Base-by-base conservation (phyloP, 2,329 filamentous ascomycete genomes). In the Penicillium sp. region DNA sequence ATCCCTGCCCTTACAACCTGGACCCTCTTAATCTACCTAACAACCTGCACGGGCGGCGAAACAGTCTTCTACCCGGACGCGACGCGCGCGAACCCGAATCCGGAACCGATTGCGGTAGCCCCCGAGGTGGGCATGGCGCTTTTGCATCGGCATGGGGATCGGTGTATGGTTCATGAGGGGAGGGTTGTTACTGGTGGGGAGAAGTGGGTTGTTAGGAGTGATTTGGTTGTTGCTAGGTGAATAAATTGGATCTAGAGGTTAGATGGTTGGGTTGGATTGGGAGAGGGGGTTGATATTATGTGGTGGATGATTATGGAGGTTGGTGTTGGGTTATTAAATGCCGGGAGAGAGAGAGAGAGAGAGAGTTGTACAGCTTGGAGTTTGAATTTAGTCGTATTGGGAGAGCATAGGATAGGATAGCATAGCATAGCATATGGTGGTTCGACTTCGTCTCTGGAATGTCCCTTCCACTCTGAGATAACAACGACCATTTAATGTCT, bases 151-250 rank as follows among this genome's bases (percentile, higher is more conserved):
- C 94, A 97, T 78, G 93, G 94, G 0, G 86, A 92, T 67, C 90
- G 94, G 65, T 97, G 94, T 78, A 86, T 97, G 81, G 79, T 97
- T 72, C 93, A 97, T 76, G 93, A 97, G 77, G 93, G 93, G 0
- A 85, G 86, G 60, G 89, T 96, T 74, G 93, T 97, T 0, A 84
- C 80, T 1, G 83, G 85, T 45, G 93, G 93, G 10, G 92, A 96
- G 80, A 97, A 97, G 78, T 97, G 93, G 93, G 89, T 97, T 62
- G 85, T 97, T 62, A 83, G 93, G 67, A 96, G 90, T 65, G 93
- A 97, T 81, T 78, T 97, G 45, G 79, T 82, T 35, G 79, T 82
- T 56, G 70, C 65, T 38, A 69, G 75, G 62, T 79, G 13, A 13
- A 8, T n/a, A 8, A 65, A 10, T 22, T 5, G 13, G 10, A 2